phyloP scores from a whole-genome alignment of 768 basidiomycete genomes.

The Auricularia sp. region DNA sequence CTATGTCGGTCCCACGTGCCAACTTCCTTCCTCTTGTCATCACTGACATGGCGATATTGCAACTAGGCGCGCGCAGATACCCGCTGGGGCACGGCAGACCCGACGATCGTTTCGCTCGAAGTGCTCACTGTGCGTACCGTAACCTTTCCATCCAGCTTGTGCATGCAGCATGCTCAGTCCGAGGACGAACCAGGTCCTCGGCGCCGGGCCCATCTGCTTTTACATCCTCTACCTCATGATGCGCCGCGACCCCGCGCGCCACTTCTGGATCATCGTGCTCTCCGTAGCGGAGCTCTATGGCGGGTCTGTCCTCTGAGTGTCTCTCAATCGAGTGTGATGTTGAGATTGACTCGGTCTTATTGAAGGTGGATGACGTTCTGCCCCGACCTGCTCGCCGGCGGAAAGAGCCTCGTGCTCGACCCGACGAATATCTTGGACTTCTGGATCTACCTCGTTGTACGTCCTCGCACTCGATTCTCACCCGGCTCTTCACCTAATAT shows the following conservation, averaged over 20 bases:
- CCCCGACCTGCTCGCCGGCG: conserved; percentile 77
- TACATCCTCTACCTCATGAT: conserved; percentile 61
- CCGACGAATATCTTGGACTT: conserved; percentile 61
- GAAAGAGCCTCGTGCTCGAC: conserved; percentile 46
- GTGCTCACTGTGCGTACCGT: conserved; percentile 61
- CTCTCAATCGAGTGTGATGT: no score
- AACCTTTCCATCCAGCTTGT: no score
- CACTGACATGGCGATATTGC: neutral
- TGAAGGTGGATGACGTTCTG: conserved; percentile 72
- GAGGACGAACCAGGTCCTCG: no score
- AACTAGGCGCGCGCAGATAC: conserved; percentile 67
- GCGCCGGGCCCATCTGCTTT: conserved; percentile 41
- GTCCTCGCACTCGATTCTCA: no score
- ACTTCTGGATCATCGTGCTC: conserved; percentile 71
- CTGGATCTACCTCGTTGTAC: conserved; percentile 50
- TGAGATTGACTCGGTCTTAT: no score
- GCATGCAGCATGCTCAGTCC: no score
- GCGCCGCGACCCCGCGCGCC: conserved; percentile 50
- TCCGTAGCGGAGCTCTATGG: conserved; percentile 72
- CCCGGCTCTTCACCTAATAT: no score
- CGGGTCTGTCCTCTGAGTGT: no score
- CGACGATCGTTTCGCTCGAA: conserved; percentile 74
- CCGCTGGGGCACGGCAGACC: conserved; percentile 73
- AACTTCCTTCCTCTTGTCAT: neutral
- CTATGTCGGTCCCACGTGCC: neutral